Base-by-base conservation (phyloP, 352 stramenopile genomes). In the Pythium myriotylum region DNA sequence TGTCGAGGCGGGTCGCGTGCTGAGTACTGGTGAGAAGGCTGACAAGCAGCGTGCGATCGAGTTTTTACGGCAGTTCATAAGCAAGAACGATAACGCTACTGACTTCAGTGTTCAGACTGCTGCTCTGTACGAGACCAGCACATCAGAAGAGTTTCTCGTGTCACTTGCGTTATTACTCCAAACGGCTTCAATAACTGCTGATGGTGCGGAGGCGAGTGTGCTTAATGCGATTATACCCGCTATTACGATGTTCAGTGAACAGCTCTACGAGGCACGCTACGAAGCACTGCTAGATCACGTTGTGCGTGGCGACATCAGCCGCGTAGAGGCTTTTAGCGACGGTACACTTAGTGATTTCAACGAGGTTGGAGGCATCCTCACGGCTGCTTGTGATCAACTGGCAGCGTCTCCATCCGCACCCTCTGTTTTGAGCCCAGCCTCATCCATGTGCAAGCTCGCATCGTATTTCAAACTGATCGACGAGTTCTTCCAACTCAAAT, bases 401-500 rank as follows among this genome's bases (percentile, higher is more conserved):
- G 20, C 43, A 17, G 26, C 13, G 19, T 27, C 43, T n/a, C 19
- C 33, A 13, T 16, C 35, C 2, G 26, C 50, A 22, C 12, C 32
- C 5, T 35, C 29, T 35, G 29, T 10, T 10, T 35, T 10, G 20
- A 46, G 37, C 17, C 39, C 52, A 20, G 33, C 26, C 8, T 20
- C 35, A 3, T 40, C 52, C 0, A 59, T 51, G 52, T 59, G 52
- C n/a, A 24, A 26, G 4, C 40, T 59, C 8, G 27, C 52, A n/a
- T 23, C 20, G 52, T 59, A 59, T n/a, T 59, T 59, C 26, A 43
- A 24, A 29, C 39, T 59, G 14, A 51, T 59, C 17, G 52, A 59
- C 40, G 23, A 50, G 39, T 51, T 51, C 40, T 51, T 51, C 39
- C 24, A 42, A 40, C 24, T 59, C 40, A 59, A 43, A 41, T 51